Base-by-base conservation (phyloP, 1,284 basidiomycete genomes). In the Boletus mariae region DNA sequence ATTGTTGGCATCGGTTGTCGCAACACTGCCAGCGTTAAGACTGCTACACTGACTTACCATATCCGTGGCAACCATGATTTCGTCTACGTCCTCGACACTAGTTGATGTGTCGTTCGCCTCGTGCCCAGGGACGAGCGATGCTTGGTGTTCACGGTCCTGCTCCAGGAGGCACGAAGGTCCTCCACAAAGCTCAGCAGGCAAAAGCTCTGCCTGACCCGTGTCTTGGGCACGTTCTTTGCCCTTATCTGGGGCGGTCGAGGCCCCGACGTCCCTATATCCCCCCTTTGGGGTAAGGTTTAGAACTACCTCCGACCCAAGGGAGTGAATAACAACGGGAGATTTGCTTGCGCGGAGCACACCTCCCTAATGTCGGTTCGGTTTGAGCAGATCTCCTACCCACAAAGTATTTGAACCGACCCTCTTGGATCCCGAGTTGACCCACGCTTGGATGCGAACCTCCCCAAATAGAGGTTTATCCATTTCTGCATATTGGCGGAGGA, bases 361-460 rank as follows among this genome's bases (percentile, higher is more conserved):
- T 46, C 69, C 69, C 66, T 68, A 23, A 17, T 34, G 12, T 47
- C 32, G 5, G 34, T 12, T 35, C 29, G 7, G 34, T 13, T 32
- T 57, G 31, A 65, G 47, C 23, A 54, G 49, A 25, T n/a, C 29
- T 32, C 12, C 17, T 25, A 7, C 35, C n/a, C 17, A 1, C 13
- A 47, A 23, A 28, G 41, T 38, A 38, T 26, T 38, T 17, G 25
- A 34, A 55, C 65, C 2, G 10, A 75, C 74, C 67, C 62, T 74
- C 46, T 57, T 71, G n/a, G 59, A 61, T 25, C 75, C 74, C 2
- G 64, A 4, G 10, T 53, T 58, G 26, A 57, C 57, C 75, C 74
- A 75, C 10, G 67, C 73, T 17, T 61, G 56, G 5, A 73, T 53
- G 15, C 56, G 57, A 20, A 76, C 41, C 53, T 59, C 50, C 28